These are phyloP conservation scores for Imleria badia DNA, from an alignment of 768 basidiomycete genomes.

Conservation along the genomic window DNA sequence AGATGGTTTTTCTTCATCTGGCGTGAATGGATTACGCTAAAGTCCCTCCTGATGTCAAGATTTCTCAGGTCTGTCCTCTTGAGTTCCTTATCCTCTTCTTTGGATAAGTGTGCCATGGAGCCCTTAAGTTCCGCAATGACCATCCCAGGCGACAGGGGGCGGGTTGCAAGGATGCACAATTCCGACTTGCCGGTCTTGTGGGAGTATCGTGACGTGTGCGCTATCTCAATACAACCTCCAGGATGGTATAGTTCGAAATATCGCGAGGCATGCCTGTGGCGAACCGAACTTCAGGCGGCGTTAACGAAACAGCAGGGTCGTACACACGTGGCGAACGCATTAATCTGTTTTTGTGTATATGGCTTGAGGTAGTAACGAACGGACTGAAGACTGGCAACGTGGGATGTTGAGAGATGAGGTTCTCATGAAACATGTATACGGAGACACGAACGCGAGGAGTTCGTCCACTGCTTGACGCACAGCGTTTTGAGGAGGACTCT, in stretches of 20 bases:
- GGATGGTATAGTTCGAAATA: slow-evolving; percentile 89
- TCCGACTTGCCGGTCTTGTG: slow-evolving; percentile 88
- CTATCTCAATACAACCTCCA: slow-evolving; percentile 80
- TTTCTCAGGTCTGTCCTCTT: slow-evolving; percentile 74
- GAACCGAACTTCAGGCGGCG: slow-evolving; percentile 28
- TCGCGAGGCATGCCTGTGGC: slow-evolving; percentile 75
- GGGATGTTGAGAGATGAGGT: slow-evolving; percentile 15
- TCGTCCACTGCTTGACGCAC: slow-evolving; percentile 76
- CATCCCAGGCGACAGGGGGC: slow-evolving; percentile 59
- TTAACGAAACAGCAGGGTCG: slow-evolving; percentile 25
- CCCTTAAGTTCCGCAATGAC: slow-evolving; percentile 88
- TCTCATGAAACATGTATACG: slow-evolving; percentile 15
- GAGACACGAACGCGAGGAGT: slow-evolving; percentile 63
- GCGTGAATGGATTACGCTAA: slow-evolving; percentile 89
- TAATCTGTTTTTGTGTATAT: slow-evolving; percentile 82
- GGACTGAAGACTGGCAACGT: slow-evolving; percentile 55
- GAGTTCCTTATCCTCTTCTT: slow-evolving; percentile 83
- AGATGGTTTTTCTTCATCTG: slow-evolving; percentile 92
- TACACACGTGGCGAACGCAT: slow-evolving; percentile 90
- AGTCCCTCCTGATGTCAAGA: slow-evolving; percentile 77
- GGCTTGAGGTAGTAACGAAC: slow-evolving; percentile 76
- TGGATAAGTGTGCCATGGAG: slow-evolving; percentile 85
- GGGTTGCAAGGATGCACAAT: slow-evolving; percentile 83
- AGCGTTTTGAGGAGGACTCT: slow-evolving; percentile 52
- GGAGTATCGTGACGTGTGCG: slow-evolving; percentile 85